Conservation (phyloP, 495 filamentous ascomycete genomes). For the Neurospora sp. region DNA sequence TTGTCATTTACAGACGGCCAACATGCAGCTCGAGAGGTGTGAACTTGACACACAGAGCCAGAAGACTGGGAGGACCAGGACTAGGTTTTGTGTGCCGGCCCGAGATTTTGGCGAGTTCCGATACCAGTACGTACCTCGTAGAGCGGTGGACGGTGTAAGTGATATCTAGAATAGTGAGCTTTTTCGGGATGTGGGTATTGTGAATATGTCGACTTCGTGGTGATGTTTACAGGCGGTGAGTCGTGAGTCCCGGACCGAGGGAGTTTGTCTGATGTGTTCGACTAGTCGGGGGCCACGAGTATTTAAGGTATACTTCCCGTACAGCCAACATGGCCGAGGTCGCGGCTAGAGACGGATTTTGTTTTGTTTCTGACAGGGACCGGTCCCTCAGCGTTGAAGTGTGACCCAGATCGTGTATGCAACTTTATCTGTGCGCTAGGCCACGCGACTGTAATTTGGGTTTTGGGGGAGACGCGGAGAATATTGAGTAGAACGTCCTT, state of each 20-base stretch:
- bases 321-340: background rate
- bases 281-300: background rate
- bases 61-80: background rate
- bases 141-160: background rate
- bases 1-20: background rate
- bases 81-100: background rate
- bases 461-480: background rate
- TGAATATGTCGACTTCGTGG: background rate
- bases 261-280: background rate
- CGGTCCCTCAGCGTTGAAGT: background rate
- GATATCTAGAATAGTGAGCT: background rate
- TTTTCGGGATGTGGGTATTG: background rate
- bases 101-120: background rate
- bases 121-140: background rate
- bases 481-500: background rate
- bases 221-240: background rate
- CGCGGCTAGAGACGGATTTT: background rate
- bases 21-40: background rate
- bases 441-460: background rate
- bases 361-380: background rate
- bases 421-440: background rate
- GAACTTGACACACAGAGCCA: background rate
- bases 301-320: background rate
- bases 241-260: background rate
- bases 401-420: background rate